phyloP scores from a whole-genome alignment of 1,284 basidiomycete species.

The Papiliotrema terrestris region DNA sequence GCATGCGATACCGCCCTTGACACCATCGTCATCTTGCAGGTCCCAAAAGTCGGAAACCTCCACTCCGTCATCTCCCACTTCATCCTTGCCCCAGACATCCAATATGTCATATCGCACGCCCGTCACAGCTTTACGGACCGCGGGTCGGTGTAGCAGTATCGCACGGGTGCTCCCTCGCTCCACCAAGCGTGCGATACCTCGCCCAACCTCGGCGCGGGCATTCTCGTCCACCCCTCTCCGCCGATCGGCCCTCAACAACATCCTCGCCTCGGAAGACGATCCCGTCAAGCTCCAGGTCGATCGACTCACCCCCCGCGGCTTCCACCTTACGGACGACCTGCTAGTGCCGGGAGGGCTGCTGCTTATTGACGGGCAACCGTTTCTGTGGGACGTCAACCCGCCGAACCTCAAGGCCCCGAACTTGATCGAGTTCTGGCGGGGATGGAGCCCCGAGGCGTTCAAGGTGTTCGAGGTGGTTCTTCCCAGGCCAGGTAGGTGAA shows the following conservation, averaged over 20 bases:
- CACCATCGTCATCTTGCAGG: no score
- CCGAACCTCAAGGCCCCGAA: constrained; percentile 49
- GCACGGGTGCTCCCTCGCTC: no score
- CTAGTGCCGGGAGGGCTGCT: constrained; percentile 72
- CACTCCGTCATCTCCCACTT: no score
- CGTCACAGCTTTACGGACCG: no score
- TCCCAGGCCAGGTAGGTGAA: constrained; percentile 74
- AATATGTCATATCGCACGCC: no score
- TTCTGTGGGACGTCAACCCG: constrained; percentile 81
- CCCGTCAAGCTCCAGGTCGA: constrained; percentile 25
- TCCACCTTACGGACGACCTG: constrained; percentile 59
- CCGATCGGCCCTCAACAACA: constrained; percentile 22
- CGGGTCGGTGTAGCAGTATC: no score
- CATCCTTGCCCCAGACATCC: no score
- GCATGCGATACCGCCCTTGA: no score
- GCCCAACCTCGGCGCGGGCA: no score
- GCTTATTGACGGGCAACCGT: constrained; percentile 79
- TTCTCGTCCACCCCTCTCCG: no score
- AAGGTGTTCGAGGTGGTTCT: constrained; percentile 73
- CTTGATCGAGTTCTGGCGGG: constrained; percentile 45
- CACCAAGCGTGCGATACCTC: no score
- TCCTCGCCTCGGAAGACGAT: constrained; percentile 21
- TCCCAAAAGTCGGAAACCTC: no score
- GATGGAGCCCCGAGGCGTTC: constrained; percentile 71
- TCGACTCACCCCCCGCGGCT: constrained; percentile 44